Percentiles rank a stretch among this genome's conserved stretches.
phyloP scores from a whole-genome alignment of 176 grass and related monocot genomes.

The Carex parvula region DNA sequence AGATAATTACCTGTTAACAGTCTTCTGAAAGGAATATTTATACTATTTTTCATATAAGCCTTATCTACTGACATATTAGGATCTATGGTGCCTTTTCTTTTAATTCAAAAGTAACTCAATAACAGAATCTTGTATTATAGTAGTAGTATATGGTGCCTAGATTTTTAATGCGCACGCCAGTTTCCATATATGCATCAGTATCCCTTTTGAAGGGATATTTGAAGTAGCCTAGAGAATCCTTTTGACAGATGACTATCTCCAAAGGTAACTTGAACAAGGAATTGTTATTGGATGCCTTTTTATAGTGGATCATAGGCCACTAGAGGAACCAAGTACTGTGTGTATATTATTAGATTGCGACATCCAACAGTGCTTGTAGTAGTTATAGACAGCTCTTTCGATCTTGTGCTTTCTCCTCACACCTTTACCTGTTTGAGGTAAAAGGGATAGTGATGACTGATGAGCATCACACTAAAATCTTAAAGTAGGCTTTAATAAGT shows the following conservation, averaged over 20 bases:
- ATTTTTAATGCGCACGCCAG: not conserved
- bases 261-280: not conserved
- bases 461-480: constrained; percentile 16
- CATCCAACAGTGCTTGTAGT: not conserved
- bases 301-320: not conserved
- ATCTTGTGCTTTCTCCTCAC: constrained; percentile 11
- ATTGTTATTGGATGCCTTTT: not conserved
- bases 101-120: no score
- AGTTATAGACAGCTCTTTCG: not conserved
- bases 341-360: constrained; percentile 17
- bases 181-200: not conserved
- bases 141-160: not conserved
- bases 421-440: constrained; percentile 5
- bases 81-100: no score
- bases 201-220: constrained; percentile 2
- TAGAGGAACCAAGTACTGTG: not conserved
- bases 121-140: not conserved
- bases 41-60: no score
- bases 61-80: no score
- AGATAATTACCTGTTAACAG: no score
- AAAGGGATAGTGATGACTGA: not conserved
- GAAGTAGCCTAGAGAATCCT: not conserved
- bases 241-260: not conserved
- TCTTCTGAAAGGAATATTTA: no score
- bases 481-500: not conserved